These are phyloP conservation scores for Paracamarosporium sp. DNA, from an alignment of 2,329 filamentous ascomycete genomes.

Conservation along the genomic window DNA sequence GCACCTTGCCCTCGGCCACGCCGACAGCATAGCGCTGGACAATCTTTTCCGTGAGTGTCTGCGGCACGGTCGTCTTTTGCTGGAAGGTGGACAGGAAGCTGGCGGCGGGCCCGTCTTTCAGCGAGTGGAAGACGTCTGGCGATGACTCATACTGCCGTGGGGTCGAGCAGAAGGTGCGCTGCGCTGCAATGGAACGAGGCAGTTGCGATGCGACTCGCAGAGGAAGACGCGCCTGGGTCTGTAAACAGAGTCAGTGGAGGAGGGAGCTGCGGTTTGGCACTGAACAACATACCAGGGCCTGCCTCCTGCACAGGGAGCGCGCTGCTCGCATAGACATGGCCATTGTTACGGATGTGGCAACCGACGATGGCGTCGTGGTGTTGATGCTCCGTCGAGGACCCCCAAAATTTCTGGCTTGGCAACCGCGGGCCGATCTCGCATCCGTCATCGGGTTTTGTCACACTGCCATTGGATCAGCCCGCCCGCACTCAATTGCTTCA, in stretches of 20 bases:
- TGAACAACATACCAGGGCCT: constrained; percentile 31
- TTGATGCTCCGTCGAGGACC: constrained; percentile 25
- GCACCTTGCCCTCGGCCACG: constrained; percentile 74
- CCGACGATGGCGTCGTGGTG: constrained; percentile 20
- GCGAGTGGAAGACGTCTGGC: constrained; percentile 63
- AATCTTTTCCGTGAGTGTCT: constrained; percentile 93
- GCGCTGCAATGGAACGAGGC: constrained; percentile 27
- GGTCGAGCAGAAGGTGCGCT: constrained; percentile 35
- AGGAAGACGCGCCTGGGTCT: constrained; percentile 35
- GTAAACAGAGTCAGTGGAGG: constrained; percentile 18
- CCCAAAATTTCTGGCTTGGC: constrained; percentile 29
- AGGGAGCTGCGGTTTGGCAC: not conserved
- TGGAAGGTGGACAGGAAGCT: constrained; percentile 77
- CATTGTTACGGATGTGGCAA: constrained; percentile 32
- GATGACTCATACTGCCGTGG: constrained; percentile 24
- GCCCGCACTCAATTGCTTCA: constrained; percentile 27
- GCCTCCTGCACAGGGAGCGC: constrained; percentile 39
- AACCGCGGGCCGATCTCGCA: constrained; percentile 37
- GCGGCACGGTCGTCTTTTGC: constrained; percentile 58
- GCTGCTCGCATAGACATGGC: constrained; percentile 46
- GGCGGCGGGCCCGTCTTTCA: constrained; percentile 65
- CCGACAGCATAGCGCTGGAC: constrained; percentile 83
- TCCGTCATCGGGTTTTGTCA: constrained; percentile 36
- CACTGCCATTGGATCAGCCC: constrained; percentile 31
- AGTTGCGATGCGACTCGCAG: constrained; percentile 32